Base-by-base conservation (phyloP, 768 basidiomycete species). In the Tremella mesenterica region DNA sequence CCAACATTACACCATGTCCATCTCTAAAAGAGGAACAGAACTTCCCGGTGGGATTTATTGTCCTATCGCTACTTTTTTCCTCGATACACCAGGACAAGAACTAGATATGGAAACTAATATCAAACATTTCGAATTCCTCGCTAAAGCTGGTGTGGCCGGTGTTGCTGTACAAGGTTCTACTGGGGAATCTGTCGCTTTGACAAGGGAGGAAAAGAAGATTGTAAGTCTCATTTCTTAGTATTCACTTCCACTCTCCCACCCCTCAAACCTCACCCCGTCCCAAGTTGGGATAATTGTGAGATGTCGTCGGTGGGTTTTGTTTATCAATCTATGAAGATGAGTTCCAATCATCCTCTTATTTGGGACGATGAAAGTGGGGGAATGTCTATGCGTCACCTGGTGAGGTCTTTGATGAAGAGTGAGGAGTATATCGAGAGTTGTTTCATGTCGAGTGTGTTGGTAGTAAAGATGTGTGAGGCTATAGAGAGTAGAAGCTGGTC, bases 101-200 rank as follows among this genome's bases (percentile, higher is more conserved):
- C 55, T 74, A 5, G 75, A 76, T 54, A 44, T 75, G 39, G 64
- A 63, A 14, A 67, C 73, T 5, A 64, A 70, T 54, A 60, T 67
- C 39, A 63, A 60, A 58, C 75, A 75, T 45, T 72, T 74, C 29
- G 57, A 65, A 26, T 69, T 63, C 29, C 60, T 74, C 58, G 72
- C 57, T 8, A 47, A 38, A 50, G 63, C 56, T 44, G 74, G 64
- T 20, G 64, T 75, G 23, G 53, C 57, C 18, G 73, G 69, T 31
- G 59, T 73, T 25, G 57, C 72, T 9, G 54, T 70, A 4, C 64
- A 64, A 23, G 68, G 67, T 4, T 65, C 64, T 12, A 71, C 72
- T 9, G 73, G 63, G 14, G 73, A 73, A 46, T 67, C 70, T 10
- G 65, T 70, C 14, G 47, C 67, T 2, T 59, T 73, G 8, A 69